Percentiles rank a stretch among this genome's conserved stretches.
Conservation (phyloP, 148 eudicot genomes). For the Spergularia marina region DNA sequence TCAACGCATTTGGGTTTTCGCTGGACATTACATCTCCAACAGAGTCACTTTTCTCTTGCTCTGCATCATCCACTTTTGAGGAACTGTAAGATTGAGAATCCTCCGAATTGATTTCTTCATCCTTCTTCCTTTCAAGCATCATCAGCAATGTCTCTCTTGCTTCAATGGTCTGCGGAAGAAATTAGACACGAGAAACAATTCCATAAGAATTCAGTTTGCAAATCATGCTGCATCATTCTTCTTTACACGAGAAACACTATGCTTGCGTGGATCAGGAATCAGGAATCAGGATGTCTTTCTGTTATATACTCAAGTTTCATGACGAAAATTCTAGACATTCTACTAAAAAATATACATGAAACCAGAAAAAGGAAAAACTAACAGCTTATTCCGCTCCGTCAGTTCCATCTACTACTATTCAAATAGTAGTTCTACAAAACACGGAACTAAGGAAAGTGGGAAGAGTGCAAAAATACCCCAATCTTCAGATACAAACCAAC, state of each 20-base stretch:
- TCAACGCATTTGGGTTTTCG: constrained; percentile 15
- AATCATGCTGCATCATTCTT: not conserved
- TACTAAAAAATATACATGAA: not conserved
- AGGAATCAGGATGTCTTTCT: not conserved
- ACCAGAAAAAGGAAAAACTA: not conserved
- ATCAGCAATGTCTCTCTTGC: constrained; percentile 45
- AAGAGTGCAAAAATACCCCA: not conserved
- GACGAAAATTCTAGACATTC: not conserved
- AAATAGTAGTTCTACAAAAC: not conserved
- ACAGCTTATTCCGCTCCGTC: not conserved
- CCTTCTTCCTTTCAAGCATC: constrained; percentile 42
- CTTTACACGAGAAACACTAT: not conserved
- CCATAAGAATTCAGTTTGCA: not conserved
- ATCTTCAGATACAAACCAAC: not conserved
- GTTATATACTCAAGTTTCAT: not conserved
- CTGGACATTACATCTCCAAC: constrained; percentile 6
- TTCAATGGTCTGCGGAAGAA: constrained; percentile 47
- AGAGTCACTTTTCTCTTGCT: constrained; percentile 14
- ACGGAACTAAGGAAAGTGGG: not conserved
- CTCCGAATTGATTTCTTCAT: constrained; percentile 30
- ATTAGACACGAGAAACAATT: constrained; percentile 2
- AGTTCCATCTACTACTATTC: not conserved
- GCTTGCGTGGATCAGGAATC: not conserved
- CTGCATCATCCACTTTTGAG: constrained; percentile 13
- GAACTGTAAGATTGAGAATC: constrained; percentile 20